phyloP scores from a whole-genome alignment of 2,329 filamentous ascomycete genomes.

The Arachnomyces sp. region DNA sequence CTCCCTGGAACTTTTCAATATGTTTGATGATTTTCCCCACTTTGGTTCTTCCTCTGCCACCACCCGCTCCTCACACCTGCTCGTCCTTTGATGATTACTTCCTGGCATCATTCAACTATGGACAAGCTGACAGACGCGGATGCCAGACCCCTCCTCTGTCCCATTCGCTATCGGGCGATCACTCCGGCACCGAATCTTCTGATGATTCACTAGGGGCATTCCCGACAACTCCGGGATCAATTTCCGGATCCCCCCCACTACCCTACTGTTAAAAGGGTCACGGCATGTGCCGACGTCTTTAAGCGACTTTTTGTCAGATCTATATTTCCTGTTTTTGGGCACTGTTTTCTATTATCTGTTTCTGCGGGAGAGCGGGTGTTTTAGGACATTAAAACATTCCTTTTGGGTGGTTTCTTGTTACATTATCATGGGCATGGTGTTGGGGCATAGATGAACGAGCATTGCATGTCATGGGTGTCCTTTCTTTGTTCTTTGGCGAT shows the following conservation, averaged over 20 bases:
- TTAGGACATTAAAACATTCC: too few species aligned
- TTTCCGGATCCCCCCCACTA: slow-evolving; percentile 29
- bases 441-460: too few species aligned
- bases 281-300: too few species aligned
- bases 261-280: neutral
- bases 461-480: too few species aligned
- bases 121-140: slow-evolving; percentile 13
- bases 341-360: too few species aligned
- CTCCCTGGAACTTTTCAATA: slow-evolving; percentile 22
- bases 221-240: slow-evolving; percentile 35
- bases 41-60: neutral
- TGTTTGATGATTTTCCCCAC: slow-evolving; percentile 13
- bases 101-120: neutral
- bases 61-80: neutral
- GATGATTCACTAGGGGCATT: slow-evolving; percentile 30
- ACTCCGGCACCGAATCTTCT: slow-evolving; percentile 35
- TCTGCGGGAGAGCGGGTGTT: too few species aligned
- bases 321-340: too few species aligned
- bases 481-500: too few species aligned
- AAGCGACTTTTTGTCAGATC: too few species aligned
- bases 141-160: slow-evolving; percentile 31
- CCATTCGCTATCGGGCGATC: slow-evolving; percentile 31
- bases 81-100: slow-evolving; percentile 1
- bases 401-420: too few species aligned
- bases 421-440: too few species aligned